Evolutionary conservation across 805 yeast genomes (phyloP).

Genomic region (Saccharomycopsis sp.): DNA sequence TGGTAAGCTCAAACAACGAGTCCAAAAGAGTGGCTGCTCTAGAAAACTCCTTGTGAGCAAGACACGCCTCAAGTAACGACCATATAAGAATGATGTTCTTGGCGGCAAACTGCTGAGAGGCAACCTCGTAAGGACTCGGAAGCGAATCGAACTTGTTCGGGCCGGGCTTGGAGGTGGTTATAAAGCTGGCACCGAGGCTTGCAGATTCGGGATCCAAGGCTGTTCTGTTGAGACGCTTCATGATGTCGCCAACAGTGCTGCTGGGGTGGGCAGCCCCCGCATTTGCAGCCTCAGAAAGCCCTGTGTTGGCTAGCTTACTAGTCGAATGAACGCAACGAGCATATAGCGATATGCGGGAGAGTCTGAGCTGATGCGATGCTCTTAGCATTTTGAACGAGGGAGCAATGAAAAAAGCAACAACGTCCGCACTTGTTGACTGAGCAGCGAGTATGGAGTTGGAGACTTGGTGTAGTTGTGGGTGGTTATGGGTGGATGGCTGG

Average conservation of each 20-base stretch:
- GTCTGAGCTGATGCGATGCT: no score
- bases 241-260: background rate
- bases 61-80: conserved; percentile 72
- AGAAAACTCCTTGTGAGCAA: conserved; percentile 55
- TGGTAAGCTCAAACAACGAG: conserved; percentile 48
- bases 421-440: no score
- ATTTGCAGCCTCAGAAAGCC: background rate
- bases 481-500: no score
- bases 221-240: no score
- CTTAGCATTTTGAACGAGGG: no score
- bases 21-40: conserved; percentile 65
- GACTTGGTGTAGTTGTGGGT: no score
- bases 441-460: no score
- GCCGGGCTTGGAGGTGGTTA: background rate
- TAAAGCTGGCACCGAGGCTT: background rate
- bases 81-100: conserved; percentile 62
- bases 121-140: background rate
- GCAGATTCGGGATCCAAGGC: no score
- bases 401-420: no score
- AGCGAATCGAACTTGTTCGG: background rate
- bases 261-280: background rate
- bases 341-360: no score
- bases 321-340: background rate
- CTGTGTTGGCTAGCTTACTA: background rate
- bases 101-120: conserved; percentile 23